Base-by-base conservation (phyloP, 2,329 filamentous ascomycete species). In the Aaosphaeria arxii region DNA sequence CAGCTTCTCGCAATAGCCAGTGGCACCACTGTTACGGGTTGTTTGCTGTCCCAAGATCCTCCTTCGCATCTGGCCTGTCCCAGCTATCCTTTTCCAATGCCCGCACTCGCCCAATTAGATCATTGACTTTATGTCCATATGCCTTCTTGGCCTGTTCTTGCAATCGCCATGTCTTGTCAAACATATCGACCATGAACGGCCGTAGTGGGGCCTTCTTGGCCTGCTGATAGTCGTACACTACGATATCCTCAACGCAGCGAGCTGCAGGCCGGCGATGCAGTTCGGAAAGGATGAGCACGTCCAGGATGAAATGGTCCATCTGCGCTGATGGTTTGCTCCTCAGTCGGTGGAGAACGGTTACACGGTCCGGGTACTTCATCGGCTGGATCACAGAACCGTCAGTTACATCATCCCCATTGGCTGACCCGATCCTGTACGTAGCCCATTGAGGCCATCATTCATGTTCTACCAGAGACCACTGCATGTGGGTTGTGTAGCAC, bases 261-360 rank as follows among this genome's bases (percentile, higher is more conserved):
- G 91, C 90, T 6, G 89, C 88, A 11, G 83, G 76, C 17, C 91
- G 79, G 60, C 85, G 84, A 59, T 89, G 84, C 36, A 77, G 74
- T 66, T 95, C 88, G 1, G 89, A 95, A 11, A 95, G 66, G 43
- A 96, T 83, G 50, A 85, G 56, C 4, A 81, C 82, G 51, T 85
- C 79, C 24, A 84, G 71, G 45, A 81, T 67, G 53, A 92, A 80
- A 17, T 80, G 78, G 49, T 79, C 77, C 5, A 73, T 74, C 6
- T 68, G 61, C 40, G 66, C 64, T 43, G 70, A 67, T 3, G 84
- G 86, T 48, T 77, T 69, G 28, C 71, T 67, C 3, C 78, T 72
- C 9, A 96, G 79, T 66, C 87, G 91, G 72, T 96, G 90, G 59
- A 92, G 87, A 17, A 94, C 89, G 0, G 87, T 90, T 52, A 95